phyloP scores from a whole-genome alignment of 2,329 filamentous ascomycete species.

The Aspergillus niger region DNA sequence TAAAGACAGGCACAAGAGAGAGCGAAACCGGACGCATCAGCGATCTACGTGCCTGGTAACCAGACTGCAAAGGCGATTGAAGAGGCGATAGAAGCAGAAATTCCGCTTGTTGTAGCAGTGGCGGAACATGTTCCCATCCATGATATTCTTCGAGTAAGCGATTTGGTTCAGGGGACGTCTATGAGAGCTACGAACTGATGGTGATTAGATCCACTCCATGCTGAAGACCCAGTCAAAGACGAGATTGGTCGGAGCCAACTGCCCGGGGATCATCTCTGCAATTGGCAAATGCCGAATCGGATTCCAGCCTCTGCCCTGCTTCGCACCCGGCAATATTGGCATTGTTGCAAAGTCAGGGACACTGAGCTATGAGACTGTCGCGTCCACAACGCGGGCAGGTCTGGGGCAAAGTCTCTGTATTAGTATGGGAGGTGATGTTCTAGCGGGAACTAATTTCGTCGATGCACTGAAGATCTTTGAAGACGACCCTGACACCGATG shows the following conservation, averaged over 20 bases:
- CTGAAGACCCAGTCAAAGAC: constrained; percentile 71
- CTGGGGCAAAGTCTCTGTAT: constrained; percentile 76
- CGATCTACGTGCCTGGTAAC: constrained; percentile 77
- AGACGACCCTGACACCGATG: constrained; percentile 67
- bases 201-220: constrained; percentile 63
- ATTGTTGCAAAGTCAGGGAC: constrained; percentile 82
- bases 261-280: constrained; percentile 76
- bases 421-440: constrained; percentile 74
- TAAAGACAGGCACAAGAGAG: constrained; percentile 63
- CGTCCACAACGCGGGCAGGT: constrained; percentile 70
- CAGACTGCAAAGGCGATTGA: constrained; percentile 73
- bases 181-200: constrained; percentile 4
- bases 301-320: constrained; percentile 75
- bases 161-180: not conserved
- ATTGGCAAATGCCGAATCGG: constrained; percentile 70
- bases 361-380: constrained; percentile 77
- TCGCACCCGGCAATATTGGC: constrained; percentile 68
- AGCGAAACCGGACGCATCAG: constrained; percentile 74
- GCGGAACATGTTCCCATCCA: constrained; percentile 79
- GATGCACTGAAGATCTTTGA: constrained; percentile 70
- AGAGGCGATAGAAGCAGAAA: constrained; percentile 77
- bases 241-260: constrained; percentile 76
- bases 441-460: constrained; percentile 72
- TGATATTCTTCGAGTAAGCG: constrained; percentile 68
- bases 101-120: constrained; percentile 75